Evolutionary conservation across 2,329 filamentous ascomycete species (phyloP).

Genomic region (Colletotrichum coccodes): DNA sequence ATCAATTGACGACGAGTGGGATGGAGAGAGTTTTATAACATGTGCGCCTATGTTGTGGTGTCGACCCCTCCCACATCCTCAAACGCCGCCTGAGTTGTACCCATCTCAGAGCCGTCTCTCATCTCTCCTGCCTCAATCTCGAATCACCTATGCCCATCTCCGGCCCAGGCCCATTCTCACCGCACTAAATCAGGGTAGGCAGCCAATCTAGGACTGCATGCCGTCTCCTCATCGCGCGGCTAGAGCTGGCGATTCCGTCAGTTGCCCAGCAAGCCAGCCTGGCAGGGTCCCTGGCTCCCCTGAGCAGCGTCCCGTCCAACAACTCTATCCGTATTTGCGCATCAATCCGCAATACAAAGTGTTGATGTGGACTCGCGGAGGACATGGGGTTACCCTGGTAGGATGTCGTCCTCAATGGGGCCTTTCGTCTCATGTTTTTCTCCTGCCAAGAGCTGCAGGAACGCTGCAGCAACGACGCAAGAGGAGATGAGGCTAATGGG

Average conservation of each 20-base stretch:
- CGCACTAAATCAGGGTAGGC: slow-evolving; percentile 12
- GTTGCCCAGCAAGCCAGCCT: background rate
- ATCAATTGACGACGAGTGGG: background rate
- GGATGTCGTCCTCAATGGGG: slow-evolving; percentile 5
- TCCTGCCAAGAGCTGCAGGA: slow-evolving; percentile 29
- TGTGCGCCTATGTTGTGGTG: background rate
- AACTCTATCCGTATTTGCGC: background rate
- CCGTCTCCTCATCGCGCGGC: slow-evolving; percentile 21
- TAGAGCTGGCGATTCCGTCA: slow-evolving; percentile 32
- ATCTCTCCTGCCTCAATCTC: slow-evolving; percentile 1
- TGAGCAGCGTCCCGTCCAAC: background rate
- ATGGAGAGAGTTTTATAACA: slow-evolving; percentile 24
- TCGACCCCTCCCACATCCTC: background rate
- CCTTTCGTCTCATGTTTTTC: slow-evolving; percentile 24
- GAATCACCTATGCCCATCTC: slow-evolving; percentile 30
- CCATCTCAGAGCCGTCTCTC: background rate
- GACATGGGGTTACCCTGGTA: slow-evolving; percentile 1
- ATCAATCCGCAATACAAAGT: slow-evolving; percentile 2
- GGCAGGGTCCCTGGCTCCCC: background rate
- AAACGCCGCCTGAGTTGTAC: background rate
- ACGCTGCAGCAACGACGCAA: slow-evolving; percentile 21
- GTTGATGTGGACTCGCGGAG: slow-evolving; percentile 4
- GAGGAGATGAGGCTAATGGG: slow-evolving; percentile 28
- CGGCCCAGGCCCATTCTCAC: slow-evolving; percentile 20
- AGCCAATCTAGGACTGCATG: slow-evolving; percentile 22